These are phyloP conservation scores for Blastocystis hominis DNA, from an alignment of 352 stramenopile genomes.

Conservation along the genomic window DNA sequence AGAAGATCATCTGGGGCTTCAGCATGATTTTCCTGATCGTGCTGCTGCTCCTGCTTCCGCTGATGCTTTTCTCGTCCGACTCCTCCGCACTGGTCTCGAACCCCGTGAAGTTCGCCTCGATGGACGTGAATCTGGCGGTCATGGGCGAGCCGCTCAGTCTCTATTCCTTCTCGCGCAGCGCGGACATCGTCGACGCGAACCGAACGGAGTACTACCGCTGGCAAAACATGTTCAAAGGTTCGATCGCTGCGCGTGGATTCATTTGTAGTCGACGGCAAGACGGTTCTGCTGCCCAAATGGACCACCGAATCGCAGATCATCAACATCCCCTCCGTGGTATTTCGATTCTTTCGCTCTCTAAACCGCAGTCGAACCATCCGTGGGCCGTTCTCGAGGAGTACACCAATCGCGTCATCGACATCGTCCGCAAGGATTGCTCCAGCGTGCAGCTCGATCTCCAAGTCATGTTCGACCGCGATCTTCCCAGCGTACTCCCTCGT, in stretches of 20 bases:
- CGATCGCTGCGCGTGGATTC: not conserved
- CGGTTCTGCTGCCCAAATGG: constrained; percentile 36
- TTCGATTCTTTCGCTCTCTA: not conserved
- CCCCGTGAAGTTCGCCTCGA: not conserved
- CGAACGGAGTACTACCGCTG: not conserved
- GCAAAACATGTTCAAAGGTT: constrained; percentile 34
- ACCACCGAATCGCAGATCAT: not conserved
- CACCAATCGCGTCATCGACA: not conserved
- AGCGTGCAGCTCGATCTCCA: not conserved
- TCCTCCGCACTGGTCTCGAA: constrained; percentile 52
- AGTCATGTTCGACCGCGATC: not conserved
- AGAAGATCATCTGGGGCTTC: constrained; percentile 46
- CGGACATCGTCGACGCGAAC: not conserved
- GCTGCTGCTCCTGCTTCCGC: constrained; percentile 29
- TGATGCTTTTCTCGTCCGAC: constrained; percentile 56
- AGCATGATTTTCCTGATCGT: constrained; percentile 49
- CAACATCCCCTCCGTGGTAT: constrained; percentile 14
- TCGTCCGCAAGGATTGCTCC: not conserved
- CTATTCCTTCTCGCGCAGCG: constrained; percentile 21
- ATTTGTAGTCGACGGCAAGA: not conserved
- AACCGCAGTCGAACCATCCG: constrained; percentile 1
- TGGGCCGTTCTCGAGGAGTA: constrained; percentile 51
- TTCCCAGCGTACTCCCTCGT: not conserved
- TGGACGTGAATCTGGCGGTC: constrained; percentile 12
- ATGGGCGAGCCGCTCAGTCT: constrained; percentile 21